Percentiles rank a stretch among this genome's conserved stretches.
Evolutionary conservation across 345 rosid species (phyloP).

Genomic region (Aquilaria sinensis): DNA sequence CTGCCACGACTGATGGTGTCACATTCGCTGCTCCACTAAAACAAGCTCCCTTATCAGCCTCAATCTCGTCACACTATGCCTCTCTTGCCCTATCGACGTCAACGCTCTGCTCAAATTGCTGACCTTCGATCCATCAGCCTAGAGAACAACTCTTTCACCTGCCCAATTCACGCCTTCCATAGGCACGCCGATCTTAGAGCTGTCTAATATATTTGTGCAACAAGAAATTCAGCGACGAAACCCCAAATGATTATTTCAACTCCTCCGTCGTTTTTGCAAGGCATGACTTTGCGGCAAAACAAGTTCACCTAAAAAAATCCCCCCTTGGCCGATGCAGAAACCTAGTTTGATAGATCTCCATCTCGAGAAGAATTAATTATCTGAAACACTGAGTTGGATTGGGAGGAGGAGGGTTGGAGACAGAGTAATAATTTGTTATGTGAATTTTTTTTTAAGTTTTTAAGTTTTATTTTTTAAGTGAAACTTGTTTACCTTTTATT

Average conservation of each 20-base stretch:
- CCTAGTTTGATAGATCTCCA: constrained; percentile 53
- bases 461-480: too few relatives aligned
- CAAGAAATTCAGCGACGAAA: constrained; percentile 50
- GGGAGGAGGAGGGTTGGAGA: too few relatives aligned
- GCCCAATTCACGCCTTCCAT: constrained; percentile 50
- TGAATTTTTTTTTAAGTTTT: too few relatives aligned
- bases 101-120: constrained; percentile 35
- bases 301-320: constrained; percentile 43
- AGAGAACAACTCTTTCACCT: constrained; percentile 50
- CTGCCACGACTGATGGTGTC: constrained; percentile 50
- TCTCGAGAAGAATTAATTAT: constrained; percentile 51
- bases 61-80: constrained; percentile 41
- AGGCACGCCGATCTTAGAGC: constrained; percentile 42
- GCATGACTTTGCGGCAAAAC: constrained; percentile 49
- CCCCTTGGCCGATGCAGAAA: constrained; percentile 34
- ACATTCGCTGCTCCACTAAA: constrained; percentile 42
- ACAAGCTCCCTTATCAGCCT: constrained; percentile 39
- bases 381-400: constrained; percentile 28
- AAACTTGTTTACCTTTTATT: too few relatives aligned
- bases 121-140: constrained; percentile 53
- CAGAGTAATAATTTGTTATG: too few relatives aligned
- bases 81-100: constrained; percentile 47
- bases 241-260: constrained; percentile 43
- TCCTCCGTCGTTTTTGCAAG: constrained; percentile 43
- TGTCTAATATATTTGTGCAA: constrained; percentile 45